phyloP scores from a whole-genome alignment of 495 filamentous ascomycete species.

The Aspergillus cristatus region DNA sequence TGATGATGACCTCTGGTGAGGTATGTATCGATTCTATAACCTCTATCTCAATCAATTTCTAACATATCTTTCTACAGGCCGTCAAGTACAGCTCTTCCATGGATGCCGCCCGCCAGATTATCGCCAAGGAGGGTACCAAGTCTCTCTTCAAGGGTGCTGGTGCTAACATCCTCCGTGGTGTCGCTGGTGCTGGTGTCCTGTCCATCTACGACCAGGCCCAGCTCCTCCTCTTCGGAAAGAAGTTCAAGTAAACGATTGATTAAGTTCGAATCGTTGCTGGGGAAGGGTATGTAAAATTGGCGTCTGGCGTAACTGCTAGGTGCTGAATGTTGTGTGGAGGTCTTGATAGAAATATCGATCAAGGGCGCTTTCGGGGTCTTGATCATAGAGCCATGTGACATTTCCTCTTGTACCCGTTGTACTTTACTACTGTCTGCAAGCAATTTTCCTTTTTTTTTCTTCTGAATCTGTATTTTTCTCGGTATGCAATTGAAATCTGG shows the following conservation, averaged over 20 bases:
- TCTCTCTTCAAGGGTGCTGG: slow-evolving; percentile 99
- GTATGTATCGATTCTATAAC: slow-evolving; percentile 32
- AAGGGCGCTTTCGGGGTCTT: slow-evolving; percentile 37
- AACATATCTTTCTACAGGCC: slow-evolving; percentile 46
- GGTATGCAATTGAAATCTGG: slow-evolving; percentile 4
- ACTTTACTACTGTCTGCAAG: slow-evolving; percentile 47
- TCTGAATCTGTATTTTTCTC: slow-evolving; percentile 30
- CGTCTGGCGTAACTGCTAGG: slow-evolving; percentile 15
- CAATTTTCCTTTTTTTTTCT: slow-evolving; percentile 37
- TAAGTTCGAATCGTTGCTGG: slow-evolving; percentile 16
- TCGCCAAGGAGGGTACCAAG: slow-evolving; percentile 90
- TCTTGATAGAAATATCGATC: slow-evolving; percentile 44
- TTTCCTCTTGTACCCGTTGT: slow-evolving; percentile 43
- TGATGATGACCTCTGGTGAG: slow-evolving; percentile 98
- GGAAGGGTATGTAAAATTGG: slow-evolving; percentile 26
- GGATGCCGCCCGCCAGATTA: slow-evolving; percentile 90
- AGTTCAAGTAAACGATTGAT: slow-evolving; percentile 72
- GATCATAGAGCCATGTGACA: slow-evolving; percentile 39
- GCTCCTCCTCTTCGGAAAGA: slow-evolving; percentile 98
- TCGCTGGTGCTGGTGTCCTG: slow-evolving; percentile 99
- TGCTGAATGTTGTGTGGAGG: slow-evolving; percentile 22
- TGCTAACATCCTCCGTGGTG: slow-evolving; percentile 99
- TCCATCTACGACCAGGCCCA: slow-evolving; percentile 99
- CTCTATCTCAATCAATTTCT: not conserved
- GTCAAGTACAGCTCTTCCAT: slow-evolving; percentile 97